A percentile compares a stretch with the other conserved stretches of the same genome.
These are phyloP conservation scores for Fusarium domesticum DNA, from an alignment of 2,329 filamentous ascomycete species.

Conservation along the genomic window DNA sequence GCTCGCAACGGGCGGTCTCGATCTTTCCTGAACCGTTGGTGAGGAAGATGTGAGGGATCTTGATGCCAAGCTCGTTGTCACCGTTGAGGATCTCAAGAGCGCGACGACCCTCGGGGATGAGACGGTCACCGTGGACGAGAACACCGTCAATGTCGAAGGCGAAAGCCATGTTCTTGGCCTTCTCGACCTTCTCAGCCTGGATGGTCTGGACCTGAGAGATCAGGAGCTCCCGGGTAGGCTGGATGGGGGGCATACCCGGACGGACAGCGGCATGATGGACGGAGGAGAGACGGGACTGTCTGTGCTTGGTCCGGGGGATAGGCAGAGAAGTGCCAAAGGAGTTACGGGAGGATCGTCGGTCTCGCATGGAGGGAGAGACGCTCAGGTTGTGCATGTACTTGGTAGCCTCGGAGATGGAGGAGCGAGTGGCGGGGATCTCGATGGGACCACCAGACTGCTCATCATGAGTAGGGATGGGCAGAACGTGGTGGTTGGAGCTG, in stretches of 20 bases:
- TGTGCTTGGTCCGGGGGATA: constrained; percentile 68
- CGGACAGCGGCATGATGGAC: constrained; percentile 49
- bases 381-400: constrained; percentile 73
- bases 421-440: constrained; percentile 67
- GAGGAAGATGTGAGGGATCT: constrained; percentile 84
- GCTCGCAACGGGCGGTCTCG: constrained; percentile 76
- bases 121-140: constrained; percentile 73
- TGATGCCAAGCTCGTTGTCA: constrained; percentile 70
- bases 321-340: constrained; percentile 71
- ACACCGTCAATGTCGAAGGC: constrained; percentile 90
- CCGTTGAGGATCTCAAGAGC: constrained; percentile 70
- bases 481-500: constrained; percentile 19
- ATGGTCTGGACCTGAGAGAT: constrained; percentile 69
- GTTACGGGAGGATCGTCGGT: constrained; percentile 68
- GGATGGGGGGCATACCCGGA: constrained; percentile 56
- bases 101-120: constrained; percentile 71
- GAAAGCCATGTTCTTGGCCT: constrained; percentile 73
- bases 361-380: constrained; percentile 63
- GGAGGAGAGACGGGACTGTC: constrained; percentile 64
- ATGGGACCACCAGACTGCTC: constrained; percentile 51
- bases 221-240: constrained; percentile 64
- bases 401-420: constrained; percentile 64
- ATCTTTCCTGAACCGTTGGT: constrained; percentile 94
- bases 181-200: constrained; percentile 60
- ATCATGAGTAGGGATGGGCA: constrained; percentile 40